Conservation (phyloP, 1,284 basidiomycete genomes). For the Sanguinoderma infundibulare region DNA sequence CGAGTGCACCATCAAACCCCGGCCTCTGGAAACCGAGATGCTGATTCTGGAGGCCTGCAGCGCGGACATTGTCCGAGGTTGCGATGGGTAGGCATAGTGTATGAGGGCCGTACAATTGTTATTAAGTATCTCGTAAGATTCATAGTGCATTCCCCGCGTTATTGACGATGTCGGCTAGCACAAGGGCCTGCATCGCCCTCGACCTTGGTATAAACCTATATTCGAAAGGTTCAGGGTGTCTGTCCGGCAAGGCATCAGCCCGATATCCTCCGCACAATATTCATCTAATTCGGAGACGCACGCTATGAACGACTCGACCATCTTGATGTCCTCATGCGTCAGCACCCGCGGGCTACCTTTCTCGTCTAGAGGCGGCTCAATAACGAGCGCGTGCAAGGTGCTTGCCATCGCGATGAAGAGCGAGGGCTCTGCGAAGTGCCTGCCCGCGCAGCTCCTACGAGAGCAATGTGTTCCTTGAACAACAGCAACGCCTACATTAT, state of each 20-base stretch:
- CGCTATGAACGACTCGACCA: slow-evolving; percentile 1
- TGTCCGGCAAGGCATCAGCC: not conserved
- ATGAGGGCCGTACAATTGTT: not conserved
- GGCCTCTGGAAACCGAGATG: no score
- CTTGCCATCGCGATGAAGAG: slow-evolving; percentile 28
- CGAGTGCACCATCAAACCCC: no score
- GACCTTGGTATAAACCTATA: not conserved
- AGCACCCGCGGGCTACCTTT: slow-evolving; percentile 2
- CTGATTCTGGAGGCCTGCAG: no score
- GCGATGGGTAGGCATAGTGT: no score
- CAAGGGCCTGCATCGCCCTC: not conserved
- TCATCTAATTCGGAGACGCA: not conserved
- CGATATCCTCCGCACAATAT: not conserved
- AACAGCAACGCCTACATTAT: not conserved
- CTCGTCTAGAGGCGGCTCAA: slow-evolving; percentile 14
- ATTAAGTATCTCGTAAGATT: not conserved
- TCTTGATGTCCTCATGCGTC: slow-evolving; percentile 1
- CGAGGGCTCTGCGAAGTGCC: slow-evolving; percentile 24
- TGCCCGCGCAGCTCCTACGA: slow-evolving; percentile 25
- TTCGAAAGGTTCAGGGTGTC: not conserved
- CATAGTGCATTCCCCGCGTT: not conserved
- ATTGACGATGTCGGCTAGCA: not conserved
- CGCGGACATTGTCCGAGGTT: no score
- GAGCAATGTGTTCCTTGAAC: not conserved
- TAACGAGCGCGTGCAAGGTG: slow-evolving; percentile 24